phyloP scores from a whole-genome alignment of 495 filamentous ascomycete genomes.

The Annulohypoxylon bovei region DNA sequence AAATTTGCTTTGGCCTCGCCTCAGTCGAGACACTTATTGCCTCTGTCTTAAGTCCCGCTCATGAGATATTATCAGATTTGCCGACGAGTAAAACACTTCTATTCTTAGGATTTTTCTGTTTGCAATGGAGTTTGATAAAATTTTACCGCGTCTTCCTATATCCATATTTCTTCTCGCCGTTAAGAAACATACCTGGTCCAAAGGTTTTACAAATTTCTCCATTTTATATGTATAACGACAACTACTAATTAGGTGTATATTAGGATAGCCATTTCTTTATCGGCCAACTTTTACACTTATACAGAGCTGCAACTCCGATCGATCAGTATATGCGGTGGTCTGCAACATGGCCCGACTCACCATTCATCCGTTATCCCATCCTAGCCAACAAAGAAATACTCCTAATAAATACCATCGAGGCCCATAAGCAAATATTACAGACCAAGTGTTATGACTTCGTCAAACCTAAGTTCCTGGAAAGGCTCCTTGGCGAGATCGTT shows the following conservation, averaged over 20 bases:
- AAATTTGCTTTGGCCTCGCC: slow-evolving; percentile 3
- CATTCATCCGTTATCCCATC: slow-evolving; percentile 5
- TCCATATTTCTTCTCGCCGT: background rate
- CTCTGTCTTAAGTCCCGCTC: background rate
- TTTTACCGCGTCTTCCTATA: background rate
- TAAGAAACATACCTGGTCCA: background rate
- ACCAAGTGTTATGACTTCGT: slow-evolving; percentile 4
- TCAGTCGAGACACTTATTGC: background rate
- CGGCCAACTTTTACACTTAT: slow-evolving; percentile 2
- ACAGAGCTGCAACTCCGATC: slow-evolving; percentile 2
- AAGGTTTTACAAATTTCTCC: background rate
- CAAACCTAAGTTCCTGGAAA: slow-evolving; percentile 2
- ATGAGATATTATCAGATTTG: background rate
- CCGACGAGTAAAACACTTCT: background rate
- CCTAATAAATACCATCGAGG: slow-evolving; percentile 1
- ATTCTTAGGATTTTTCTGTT: background rate
- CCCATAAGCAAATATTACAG: slow-evolving; percentile 5
- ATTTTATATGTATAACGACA: background rate
- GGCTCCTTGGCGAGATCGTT: background rate
- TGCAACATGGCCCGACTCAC: slow-evolving; percentile 1
- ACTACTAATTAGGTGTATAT: background rate
- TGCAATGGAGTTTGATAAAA: background rate
- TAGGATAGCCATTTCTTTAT: slow-evolving; percentile 5
- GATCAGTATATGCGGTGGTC: slow-evolving; percentile 9
- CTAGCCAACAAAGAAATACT: slow-evolving; percentile 1